Conservation (phyloP, 306 rosid genomes). For the Hippophae tibetana region DNA sequence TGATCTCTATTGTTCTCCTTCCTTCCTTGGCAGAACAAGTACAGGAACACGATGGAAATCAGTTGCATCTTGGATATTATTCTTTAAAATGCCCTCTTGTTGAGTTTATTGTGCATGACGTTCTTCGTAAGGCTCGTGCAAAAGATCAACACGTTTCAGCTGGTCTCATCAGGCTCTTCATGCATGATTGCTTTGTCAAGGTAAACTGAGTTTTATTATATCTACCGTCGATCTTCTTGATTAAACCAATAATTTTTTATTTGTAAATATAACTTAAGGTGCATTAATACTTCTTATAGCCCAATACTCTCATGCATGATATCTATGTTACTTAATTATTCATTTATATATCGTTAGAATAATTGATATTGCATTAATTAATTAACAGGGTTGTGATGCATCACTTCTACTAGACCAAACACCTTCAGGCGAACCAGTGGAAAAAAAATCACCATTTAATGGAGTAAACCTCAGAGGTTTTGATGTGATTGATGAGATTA, state of each 20-base stretch:
- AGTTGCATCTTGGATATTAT: slow-evolving; percentile 32
- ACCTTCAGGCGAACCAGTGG: slow-evolving; percentile 24
- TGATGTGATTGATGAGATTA: slow-evolving; percentile 48
- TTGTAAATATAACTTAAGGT: no score
- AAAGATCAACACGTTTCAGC: slow-evolving; percentile 23
- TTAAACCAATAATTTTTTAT: no score
- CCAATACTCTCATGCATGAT: no score
- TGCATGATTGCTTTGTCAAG: slow-evolving; percentile 70
- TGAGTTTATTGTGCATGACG: slow-evolving; percentile 27
- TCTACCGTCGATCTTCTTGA: no score
- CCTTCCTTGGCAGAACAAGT: slow-evolving; percentile 4
- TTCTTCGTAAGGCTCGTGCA: background rate
- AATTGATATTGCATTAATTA: no score
- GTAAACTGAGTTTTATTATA: slow-evolving; percentile 21
- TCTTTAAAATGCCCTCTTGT: slow-evolving; percentile 29
- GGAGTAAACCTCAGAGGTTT: slow-evolving; percentile 31
- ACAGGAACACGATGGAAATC: background rate
- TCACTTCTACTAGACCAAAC: slow-evolving; percentile 51
- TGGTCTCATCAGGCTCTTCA: slow-evolving; percentile 43
- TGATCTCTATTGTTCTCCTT: background rate
- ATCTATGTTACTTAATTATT: no score
- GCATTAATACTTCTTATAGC: no score
- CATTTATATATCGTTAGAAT: no score
- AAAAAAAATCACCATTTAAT: slow-evolving; percentile 39
- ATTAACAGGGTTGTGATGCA: slow-evolving; percentile 69